Evolutionary conservation across 2,329 filamentous ascomycete genomes (phyloP), one percentile per base, ranked within the genome.

Genomic region (Arthrocladium fulminans): DNA sequence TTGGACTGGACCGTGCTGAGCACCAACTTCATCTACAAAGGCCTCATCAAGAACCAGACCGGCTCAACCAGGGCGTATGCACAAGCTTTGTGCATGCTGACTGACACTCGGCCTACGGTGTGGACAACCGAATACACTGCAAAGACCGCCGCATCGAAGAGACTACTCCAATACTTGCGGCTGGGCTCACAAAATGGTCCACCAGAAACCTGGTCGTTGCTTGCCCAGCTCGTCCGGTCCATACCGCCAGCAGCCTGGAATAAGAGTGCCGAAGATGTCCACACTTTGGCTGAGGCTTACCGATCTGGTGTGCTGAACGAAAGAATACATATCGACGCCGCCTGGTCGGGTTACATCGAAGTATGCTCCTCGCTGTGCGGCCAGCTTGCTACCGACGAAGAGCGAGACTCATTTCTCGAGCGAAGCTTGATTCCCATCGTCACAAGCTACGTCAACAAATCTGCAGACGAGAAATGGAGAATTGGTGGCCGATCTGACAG

Each of bases 141-240:
- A 40, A 82, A 81, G 61, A 76, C 74, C 24, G 61, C 74, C 6
- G 76, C 65, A 50, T 73, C 67, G 51, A 77, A 71, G 51, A 68
- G 83, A 19, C 65, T 98, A 3, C 76, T 78, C 43, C 71, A 80
- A 7, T 92, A 94, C 57, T 70, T 97, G 5, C 81, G 85, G 53
- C 86, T 82, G 58, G 90, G 92, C 2, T 94, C 90, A 0, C 86
- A 96, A 60, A 79, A 81, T n/a, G 84, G 84, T 2, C 72, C 79
- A 0, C 67, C 74, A 2, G 76, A 74, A 8, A 95, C 83, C 61
- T 98, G 92, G 92, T 66, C 73, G 22, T 77, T 76, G 13, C 63
- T 94, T 25, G 72, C 75, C 32, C 69, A 73, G 24, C 66, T 97
- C 0, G 62, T 95, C 43, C 63, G 66, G 20, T 62, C 62, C 5